Percentiles rank a stretch among this genome's conserved stretches.
phyloP scores from a whole-genome alignment of 805 yeast species.

The Blastobotrys americana region DNA sequence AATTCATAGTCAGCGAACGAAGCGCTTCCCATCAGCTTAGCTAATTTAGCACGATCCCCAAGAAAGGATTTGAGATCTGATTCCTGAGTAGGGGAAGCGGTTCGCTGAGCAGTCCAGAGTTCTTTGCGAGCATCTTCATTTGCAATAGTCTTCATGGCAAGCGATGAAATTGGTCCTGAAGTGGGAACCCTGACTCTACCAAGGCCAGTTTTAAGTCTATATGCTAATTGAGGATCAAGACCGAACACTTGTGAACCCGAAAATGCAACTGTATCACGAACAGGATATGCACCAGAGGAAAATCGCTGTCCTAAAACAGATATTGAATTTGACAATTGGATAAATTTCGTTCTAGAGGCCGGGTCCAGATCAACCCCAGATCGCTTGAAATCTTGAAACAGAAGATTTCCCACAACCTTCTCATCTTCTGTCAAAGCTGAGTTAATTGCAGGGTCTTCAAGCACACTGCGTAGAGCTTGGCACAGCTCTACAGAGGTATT shows the following conservation, averaged over 20 bases:
- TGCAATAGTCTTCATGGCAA: conserved; percentile 53
- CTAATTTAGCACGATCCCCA: conserved; percentile 59
- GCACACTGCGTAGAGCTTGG: conserved; percentile 47
- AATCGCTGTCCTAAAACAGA: conserved; percentile 77
- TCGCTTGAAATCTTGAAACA: conserved; percentile 78
- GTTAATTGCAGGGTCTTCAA: conserved; percentile 36
- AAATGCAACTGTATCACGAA: conserved; percentile 18
- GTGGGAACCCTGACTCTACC: conserved; percentile 49
- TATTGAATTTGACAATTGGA: conserved; percentile 70
- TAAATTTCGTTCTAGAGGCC: conserved; percentile 58
- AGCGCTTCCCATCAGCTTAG: conserved; percentile 61
- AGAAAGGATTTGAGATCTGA: conserved; percentile 51
- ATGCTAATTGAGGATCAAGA: conserved; percentile 27
- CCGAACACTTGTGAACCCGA: conserved; percentile 25
- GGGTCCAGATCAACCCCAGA: conserved; percentile 80
- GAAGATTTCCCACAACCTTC: conserved; percentile 67
- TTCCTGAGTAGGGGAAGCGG: conserved; percentile 58
- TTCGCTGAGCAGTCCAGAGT: conserved; percentile 70
- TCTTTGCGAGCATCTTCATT: conserved; percentile 51
- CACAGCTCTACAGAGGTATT: conserved; percentile 77
- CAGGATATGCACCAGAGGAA: conserved; percentile 40
- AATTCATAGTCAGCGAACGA: conserved; percentile 76
- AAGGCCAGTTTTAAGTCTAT: conserved; percentile 20
- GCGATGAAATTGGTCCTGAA: conserved; percentile 57
- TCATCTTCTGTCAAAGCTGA: conserved; percentile 61